Base-by-base conservation (phyloP, 2,329 filamentous ascomycete species). In the Endoconidiophora polonica region DNA sequence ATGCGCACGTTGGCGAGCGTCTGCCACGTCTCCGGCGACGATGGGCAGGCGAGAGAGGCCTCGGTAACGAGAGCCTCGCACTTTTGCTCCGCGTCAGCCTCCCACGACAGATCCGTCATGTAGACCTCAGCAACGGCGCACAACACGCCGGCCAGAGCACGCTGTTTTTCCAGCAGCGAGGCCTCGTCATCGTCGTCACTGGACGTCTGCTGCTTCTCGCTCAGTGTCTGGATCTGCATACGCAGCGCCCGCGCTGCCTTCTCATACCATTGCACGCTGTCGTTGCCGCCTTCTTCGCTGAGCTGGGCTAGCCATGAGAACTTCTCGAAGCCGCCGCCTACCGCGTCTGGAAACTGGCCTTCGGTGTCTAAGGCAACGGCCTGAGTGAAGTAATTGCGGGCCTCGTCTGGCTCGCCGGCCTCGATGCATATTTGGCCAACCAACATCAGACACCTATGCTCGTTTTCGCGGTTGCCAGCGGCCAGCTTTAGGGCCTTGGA, bases 21-120 rank as follows among this genome's bases (percentile, higher is more conserved):
- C 67, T 98, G 91, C 68, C 94, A 79, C n/a, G 87, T 84, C 66
- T 95, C 90, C 3, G 88, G 76, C 50, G 78, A 81, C 50, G 81
- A 75, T 3, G 90, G 87, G 52, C 84, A 84, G 54, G 93, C 77
- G 58, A 94, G 69, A 51, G 91, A 80, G 23, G 91, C 91, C 68
- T 98, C 87, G 4, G 88, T 94, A 55, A 96, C 77, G 53, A 94
- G 77, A 4, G 77, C 69, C 66, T 98, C 90, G 68, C 93, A 98
- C 57, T 81, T 77, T 56, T 76, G 70, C 68, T 98, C 91, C 4
- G 90, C 91, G 60, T 95, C 87, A 48, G 80, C 78, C 65, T 95
- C 88, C 86, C 76, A 91, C 59, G 84, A 91, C 58, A 96, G 68
- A 68, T 98, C 91, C 9, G 91, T 98, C 91, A 98, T 98, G 70